Conservation (phyloP, 2,329 filamentous ascomycete genomes). For the Trichoderma guizhouense region DNA sequence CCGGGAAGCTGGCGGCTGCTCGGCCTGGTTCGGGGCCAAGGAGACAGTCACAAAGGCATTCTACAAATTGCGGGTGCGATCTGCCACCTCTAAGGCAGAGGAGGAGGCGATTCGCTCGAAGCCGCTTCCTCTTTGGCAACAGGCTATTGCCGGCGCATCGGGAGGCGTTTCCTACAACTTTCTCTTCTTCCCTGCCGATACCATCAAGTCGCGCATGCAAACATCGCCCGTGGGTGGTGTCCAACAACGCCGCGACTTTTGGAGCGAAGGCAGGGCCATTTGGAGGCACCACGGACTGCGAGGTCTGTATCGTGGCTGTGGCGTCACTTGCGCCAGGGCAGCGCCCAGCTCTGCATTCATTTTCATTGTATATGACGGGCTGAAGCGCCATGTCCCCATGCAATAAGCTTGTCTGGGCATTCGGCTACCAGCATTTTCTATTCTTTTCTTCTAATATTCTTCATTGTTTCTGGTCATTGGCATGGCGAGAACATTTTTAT, state of each 20-base stretch:
- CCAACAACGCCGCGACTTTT: slow-evolving; percentile 63
- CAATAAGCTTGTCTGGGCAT: slow-evolving; percentile 27
- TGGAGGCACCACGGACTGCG: slow-evolving; percentile 79
- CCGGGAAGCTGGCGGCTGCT: slow-evolving; percentile 86
- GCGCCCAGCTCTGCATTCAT: slow-evolving; percentile 98
- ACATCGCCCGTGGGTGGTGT: slow-evolving; percentile 67
- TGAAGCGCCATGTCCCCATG: slow-evolving; percentile 66
- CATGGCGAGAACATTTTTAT: not conserved
- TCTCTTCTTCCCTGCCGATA: slow-evolving; percentile 94
- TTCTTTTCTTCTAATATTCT: slow-evolving; percentile 19
- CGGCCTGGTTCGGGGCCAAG: slow-evolving; percentile 93
- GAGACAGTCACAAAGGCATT: slow-evolving; percentile 74
- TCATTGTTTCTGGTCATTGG: slow-evolving; percentile 13
- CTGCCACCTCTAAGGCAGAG: slow-evolving; percentile 38
- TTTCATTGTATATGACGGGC: slow-evolving; percentile 87
- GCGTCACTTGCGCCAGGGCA: slow-evolving; percentile 82
- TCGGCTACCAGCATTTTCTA: not conserved
- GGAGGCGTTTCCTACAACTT: slow-evolving; percentile 97
- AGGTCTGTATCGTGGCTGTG: slow-evolving; percentile 89
- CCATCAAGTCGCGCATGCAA: slow-evolving; percentile 96
- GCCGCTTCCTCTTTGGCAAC: slow-evolving; percentile 76
- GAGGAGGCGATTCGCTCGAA: slow-evolving; percentile 42
- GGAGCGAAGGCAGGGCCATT: slow-evolving; percentile 65
- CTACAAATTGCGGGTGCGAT: slow-evolving; percentile 52
- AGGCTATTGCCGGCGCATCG: slow-evolving; percentile 79